Percentiles rank a stretch among this genome's conserved stretches.
phyloP scores from a whole-genome alignment of 768 basidiomycete genomes.

The Holtermanniella nyarrowii region DNA sequence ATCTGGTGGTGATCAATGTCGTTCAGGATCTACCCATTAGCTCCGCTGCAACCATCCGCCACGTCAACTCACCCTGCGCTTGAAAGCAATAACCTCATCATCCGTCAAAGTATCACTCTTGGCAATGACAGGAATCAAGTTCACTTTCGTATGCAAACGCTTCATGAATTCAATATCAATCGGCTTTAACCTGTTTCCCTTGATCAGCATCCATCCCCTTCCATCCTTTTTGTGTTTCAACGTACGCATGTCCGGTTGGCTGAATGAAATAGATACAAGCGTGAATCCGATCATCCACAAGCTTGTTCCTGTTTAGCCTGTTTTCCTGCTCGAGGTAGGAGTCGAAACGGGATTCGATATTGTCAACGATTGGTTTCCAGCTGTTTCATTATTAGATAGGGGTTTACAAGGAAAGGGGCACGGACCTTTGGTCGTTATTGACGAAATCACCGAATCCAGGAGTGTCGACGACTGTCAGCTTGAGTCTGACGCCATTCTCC shows the following conservation, averaged over 20 bases:
- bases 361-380: conserved; percentile 97
- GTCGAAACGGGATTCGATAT: conserved; percentile 96
- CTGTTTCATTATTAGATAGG: conserved; percentile 43
- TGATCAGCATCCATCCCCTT: background rate
- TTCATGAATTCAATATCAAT: conserved; percentile 99
- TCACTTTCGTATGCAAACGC: conserved; percentile 90
- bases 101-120: conserved; percentile 97
- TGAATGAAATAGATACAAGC: conserved; percentile 99
- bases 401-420: conserved; percentile 3
- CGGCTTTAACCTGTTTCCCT: conserved; percentile 67
- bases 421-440: conserved; percentile 93
- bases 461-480: conserved; percentile 97
- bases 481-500: conserved; percentile 92
- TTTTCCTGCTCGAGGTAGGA: conserved; percentile 98
- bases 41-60: background rate
- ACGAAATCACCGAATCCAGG: conserved; percentile 99
- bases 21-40: conserved; percentile 57
- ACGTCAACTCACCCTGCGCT: conserved; percentile 59
- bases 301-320: conserved; percentile 86
- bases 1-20: conserved; percentile 95
- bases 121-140: conserved; percentile 95
- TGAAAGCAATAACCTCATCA: conserved; percentile 86
- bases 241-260: conserved; percentile 94
- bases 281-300: conserved; percentile 93
- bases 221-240: conserved; percentile 3